Conservation (phyloP, 1,139 yeast species). For the Protomyces inouyei region DNA sequence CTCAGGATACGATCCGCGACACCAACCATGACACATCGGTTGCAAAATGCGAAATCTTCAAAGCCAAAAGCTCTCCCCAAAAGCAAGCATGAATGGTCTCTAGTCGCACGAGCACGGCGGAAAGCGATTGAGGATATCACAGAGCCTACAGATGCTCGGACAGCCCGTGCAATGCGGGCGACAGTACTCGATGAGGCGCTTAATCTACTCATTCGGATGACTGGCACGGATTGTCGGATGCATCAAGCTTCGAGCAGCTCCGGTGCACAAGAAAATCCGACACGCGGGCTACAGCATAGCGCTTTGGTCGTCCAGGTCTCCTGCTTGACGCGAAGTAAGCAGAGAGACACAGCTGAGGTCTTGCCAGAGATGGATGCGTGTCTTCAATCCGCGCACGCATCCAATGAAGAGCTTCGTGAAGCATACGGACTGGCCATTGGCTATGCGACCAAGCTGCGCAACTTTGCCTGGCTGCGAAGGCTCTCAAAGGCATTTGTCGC, state of each 20-base stretch:
- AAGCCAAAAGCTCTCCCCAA: not conserved
- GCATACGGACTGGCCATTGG: not conserved
- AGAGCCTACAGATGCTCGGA: not conserved
- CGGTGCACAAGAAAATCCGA: not conserved
- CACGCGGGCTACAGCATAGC: not conserved
- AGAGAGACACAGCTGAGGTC: not conserved
- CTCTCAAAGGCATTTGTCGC: not conserved
- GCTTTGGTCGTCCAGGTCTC: not conserved
- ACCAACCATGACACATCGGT: too few species aligned
- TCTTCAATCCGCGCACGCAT: not conserved
- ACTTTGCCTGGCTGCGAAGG: not conserved
- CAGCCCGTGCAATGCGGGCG: not conserved
- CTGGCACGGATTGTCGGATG: not conserved
- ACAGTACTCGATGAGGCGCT: not conserved
- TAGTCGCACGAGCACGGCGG: not conserved
- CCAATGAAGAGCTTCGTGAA: not conserved
- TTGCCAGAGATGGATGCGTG: not conserved
- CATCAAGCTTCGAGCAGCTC: not conserved
- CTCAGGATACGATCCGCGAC: not conserved
- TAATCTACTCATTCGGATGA: not conserved
- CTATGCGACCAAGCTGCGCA: not conserved
- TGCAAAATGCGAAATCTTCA: too few species aligned
- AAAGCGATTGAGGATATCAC: not conserved
- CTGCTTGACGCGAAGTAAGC: not conserved
- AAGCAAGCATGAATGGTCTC: not conserved